These are phyloP conservation scores for Colletotrichum salicis DNA, from an alignment of 2,329 filamentous ascomycete species.

Conservation along the genomic window DNA sequence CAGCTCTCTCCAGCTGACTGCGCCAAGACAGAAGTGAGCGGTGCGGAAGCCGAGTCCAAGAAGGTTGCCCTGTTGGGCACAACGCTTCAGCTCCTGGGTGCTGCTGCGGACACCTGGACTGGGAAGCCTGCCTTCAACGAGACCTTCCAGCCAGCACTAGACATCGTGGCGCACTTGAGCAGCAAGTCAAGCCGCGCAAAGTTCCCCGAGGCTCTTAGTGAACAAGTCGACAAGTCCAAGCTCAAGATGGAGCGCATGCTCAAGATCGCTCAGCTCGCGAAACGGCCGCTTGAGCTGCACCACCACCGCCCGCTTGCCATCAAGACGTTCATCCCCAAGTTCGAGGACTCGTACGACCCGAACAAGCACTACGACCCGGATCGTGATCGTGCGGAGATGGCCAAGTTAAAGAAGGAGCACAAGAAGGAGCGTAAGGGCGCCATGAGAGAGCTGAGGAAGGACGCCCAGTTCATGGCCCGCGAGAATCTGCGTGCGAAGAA, in stretches of 20 bases:
- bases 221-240: slow-evolving; percentile 54
- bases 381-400: slow-evolving; percentile 84
- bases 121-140: slow-evolving; percentile 80
- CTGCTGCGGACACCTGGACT: slow-evolving; percentile 78
- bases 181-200: slow-evolving; percentile 62
- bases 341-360: slow-evolving; percentile 94
- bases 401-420: slow-evolving; percentile 88
- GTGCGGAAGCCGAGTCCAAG: slow-evolving; percentile 39
- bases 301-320: slow-evolving; percentile 89
- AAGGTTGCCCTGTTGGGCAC: slow-evolving; percentile 72
- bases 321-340: slow-evolving; percentile 89
- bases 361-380: slow-evolving; percentile 98
- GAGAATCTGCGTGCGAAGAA: slow-evolving; percentile 94
- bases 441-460: slow-evolving; percentile 92
- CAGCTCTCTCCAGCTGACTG: slow-evolving; percentile 72
- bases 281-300: slow-evolving; percentile 87
- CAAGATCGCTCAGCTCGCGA: slow-evolving; percentile 69
- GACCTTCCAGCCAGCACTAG: slow-evolving; percentile 74
- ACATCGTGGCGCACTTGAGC: slow-evolving; percentile 70
- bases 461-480: slow-evolving; percentile 90
- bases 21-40: slow-evolving; percentile 40
- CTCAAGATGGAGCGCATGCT: slow-evolving; percentile 65
- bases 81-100: slow-evolving; percentile 72
- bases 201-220: slow-evolving; percentile 56
- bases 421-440: slow-evolving; percentile 96